Evolutionary conservation across 2,329 filamentous ascomycete species (phyloP), one percentile per base, ranked within the genome.

Genomic region (Stenocarpella maydis): DNA sequence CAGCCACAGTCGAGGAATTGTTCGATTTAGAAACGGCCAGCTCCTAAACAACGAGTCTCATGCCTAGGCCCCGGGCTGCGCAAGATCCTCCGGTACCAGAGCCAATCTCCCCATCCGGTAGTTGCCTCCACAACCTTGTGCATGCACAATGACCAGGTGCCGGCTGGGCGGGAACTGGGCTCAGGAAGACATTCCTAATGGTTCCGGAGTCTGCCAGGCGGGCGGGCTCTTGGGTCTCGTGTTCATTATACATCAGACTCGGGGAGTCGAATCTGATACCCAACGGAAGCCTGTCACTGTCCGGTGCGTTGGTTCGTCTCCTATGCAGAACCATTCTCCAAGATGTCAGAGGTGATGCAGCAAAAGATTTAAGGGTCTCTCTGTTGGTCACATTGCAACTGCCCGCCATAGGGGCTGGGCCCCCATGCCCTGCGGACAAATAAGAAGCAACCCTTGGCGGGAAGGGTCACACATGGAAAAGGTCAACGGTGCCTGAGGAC

Each of bases 181-280:
- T 28, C 19, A 52, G 21, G 50, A 12, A 43, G 41, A 34, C 39
- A 24, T 39, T 53, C n/a, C 45, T 17, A 24, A 63, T 21, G 21
- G 49, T 34, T 50, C 54, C 67, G 47, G 24, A 26, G n/a, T 60
- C 55, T 69, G 63, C 69, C 43, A 39, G 34, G 31, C 58, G 39
- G 65, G 67, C 66, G 67, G 67, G 55, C 52, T 65, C 45, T 37
- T 43, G 63, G 49, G 26, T 50, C 49, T 60, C 55, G 63, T 65
- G 49, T 55, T 69, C 70, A 71, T 71, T 67, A 67, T 60, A 31
- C 49, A 49, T 60, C 54, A 43, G 49, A 41, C 49, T 39, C 31
- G 41, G 21, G 49, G 54, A 21, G 53, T 64, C 45, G 41, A 21
- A 63, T 39, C 21, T 54, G 21, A 52, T 60, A 54, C 43, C n/a